These are phyloP conservation scores for Alternaria sp. DNA, from an alignment of 2,329 filamentous ascomycete genomes.

Conservation along the genomic window DNA sequence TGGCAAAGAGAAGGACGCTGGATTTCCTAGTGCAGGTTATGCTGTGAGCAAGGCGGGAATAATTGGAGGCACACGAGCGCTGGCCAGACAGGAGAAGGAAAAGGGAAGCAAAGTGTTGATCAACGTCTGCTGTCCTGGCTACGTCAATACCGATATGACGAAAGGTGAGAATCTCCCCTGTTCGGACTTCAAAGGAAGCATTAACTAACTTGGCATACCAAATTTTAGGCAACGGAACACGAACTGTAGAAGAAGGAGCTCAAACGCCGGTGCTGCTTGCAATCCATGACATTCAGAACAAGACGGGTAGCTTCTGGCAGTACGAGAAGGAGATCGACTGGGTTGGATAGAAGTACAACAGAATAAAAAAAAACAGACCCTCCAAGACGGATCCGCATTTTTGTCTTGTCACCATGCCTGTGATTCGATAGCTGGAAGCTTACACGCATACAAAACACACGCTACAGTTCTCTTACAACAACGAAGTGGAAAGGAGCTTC, in stretches of 20 bases:
- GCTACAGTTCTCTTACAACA: too few species aligned
- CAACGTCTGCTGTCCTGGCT: constrained; percentile 56
- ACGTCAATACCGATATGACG: constrained; percentile 59
- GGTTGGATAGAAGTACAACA: constrained; percentile 43
- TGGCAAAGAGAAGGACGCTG: constrained; percentile 56
- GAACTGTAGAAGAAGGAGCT: constrained; percentile 56
- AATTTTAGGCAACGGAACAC: constrained; percentile 35
- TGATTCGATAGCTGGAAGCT: not conserved
- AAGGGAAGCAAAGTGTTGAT: constrained; percentile 48
- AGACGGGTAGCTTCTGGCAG: constrained; percentile 53
- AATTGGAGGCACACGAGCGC: constrained; percentile 52
- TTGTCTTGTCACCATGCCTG: not conserved
- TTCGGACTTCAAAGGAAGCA: not conserved
- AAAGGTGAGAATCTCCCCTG: constrained; percentile 26
- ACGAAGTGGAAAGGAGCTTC: not conserved
- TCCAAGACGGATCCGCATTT: fast-evolving
- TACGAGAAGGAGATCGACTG: constrained; percentile 50
- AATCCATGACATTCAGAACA: constrained; percentile 49
- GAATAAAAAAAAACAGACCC: not conserved
- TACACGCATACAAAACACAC: too few species aligned
- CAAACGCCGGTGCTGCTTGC: constrained; percentile 56
- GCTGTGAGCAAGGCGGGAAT: constrained; percentile 57
- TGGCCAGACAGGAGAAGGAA: constrained; percentile 48
- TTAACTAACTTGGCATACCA: not conserved
- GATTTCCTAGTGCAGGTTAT: constrained; percentile 62